Evolutionary conservation across 352 stramenopile species (phyloP), one percentile per base, ranked within the genome.

Genomic region (Bremia lactucae): DNA sequence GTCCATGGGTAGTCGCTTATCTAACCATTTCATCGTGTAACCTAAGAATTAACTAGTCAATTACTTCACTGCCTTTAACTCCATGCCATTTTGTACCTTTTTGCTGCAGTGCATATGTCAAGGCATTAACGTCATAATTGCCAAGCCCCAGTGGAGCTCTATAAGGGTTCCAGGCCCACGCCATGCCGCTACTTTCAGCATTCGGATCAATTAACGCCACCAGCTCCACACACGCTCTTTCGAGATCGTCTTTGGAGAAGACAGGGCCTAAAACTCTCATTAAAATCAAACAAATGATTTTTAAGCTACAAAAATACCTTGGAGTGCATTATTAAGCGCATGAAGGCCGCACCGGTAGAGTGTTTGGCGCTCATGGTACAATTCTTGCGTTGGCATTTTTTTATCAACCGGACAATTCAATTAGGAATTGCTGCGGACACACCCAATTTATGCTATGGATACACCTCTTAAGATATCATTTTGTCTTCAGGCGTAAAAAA

Each of bases 101-200:
- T 43, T 68, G 34, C 24, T 85, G 59, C 16, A 91, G 42, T 28
- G 66, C 71, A 28, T 73, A 38, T 29, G 69, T 85, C 26, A 91
- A 59, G 34, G 67, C 73, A 36, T 91, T 87, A 21, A 91, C 65
- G 36, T 87, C 73, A 46, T 88, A 91, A 47, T 91, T 91, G 2
- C 79, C 79, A 8, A 87, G 56, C 2, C 68, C 71, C 6, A 91
- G 52, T 13, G 73, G 60, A 24, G 73, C 58, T 44, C 59, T 62
- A 39, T 88, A 72, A n/a, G 72, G 70, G 25, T 84, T 77, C 64
- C 69, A 87, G 15, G 59, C 52, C 49, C 65, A 71, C 7, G 47
- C 52, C 31, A 61, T 18, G 3, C 52, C 24, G 8, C 49, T 38
- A 24, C 26, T 44, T 9, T 36, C 21, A 23, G 24, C 43, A 3